Base-by-base conservation (phyloP, 208 protist species). In the Acanthamoeba healyi region DNA sequence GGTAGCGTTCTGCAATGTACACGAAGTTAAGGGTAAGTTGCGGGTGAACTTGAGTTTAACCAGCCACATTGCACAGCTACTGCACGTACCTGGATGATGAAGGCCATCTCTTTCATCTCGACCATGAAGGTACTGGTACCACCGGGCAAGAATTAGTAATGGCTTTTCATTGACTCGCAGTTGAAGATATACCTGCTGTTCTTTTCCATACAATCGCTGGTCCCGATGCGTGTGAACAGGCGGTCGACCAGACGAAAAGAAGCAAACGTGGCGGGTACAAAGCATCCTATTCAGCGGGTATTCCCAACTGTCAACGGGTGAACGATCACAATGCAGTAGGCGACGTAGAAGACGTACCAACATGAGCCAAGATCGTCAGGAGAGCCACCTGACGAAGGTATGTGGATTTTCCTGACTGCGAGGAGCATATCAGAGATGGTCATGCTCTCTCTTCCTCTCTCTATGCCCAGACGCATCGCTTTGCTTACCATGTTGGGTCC, bases 321-420 rank as follows among this genome's bases (percentile, higher is more conserved):
- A n/a, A n/a, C n/a, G n/a, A n/a, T n/a, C n/a, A 65, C 70, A 44
- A 29, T 12, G 70, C 36, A 22, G 17, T 79, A 79, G 36, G 70
- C 17, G 38, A 74, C 65, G 17, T 9, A 40, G 29, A 74, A 22
- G 9, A 86, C 38, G 29, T 98, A 34, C 98, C 98, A 65, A 98
- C 97, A 87, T 99, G 98, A 0, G 98, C 98, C 22, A 99, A 94
- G 10, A 98, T 97, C 44, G 98, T 96, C n/a, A 98, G 88, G 70
- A 99, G 97, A 0, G 98, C 98, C 14, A 99, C 88, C 67, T 98
- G 97, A 40, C 97, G 96, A 19, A 99, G 97, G 63, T 99, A 97
- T 17, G 98, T 99, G 42, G 98, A 98, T 94, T 99, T 99, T n/a
- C 98, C 98, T 10, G 97, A 96, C 49, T 95, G 49, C 2, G n/a